phyloP scores from a whole-genome alignment of 2,329 filamentous ascomycete species.

The Blastomyces parvus region DNA sequence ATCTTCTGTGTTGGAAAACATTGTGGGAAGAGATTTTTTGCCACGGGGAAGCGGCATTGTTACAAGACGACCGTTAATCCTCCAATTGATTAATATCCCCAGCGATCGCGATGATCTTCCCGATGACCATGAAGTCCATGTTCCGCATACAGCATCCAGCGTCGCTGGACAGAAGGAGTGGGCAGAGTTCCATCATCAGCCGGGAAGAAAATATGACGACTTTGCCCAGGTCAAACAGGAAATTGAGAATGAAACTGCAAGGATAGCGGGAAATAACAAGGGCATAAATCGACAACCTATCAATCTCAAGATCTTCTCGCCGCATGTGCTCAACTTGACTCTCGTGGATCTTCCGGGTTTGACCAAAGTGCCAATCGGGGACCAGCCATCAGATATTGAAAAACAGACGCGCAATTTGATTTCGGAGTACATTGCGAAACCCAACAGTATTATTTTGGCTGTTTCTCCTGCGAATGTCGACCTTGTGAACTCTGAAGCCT shows the following conservation, averaged over 20 bases:
- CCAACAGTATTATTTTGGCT: conserved; percentile 94
- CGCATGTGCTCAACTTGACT: conserved; percentile 90
- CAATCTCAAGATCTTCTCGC: conserved; percentile 97
- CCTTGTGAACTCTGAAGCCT: conserved; percentile 92
- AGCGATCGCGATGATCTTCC: conserved; percentile 59
- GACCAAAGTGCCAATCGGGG: conserved; percentile 96
- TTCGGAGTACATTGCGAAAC: conserved; percentile 96
- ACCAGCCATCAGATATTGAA: conserved; percentile 95
- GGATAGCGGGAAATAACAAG: conserved; percentile 94
- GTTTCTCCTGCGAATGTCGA: conserved; percentile 97
- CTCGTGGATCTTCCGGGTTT: conserved; percentile 91
- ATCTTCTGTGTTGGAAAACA: conserved; percentile 97
- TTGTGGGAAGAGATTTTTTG: conserved; percentile 93
- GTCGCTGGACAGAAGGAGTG: conserved; percentile 62
- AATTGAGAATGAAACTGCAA: conserved; percentile 91
- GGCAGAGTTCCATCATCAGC: conserved; percentile 95
- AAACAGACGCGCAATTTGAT: conserved; percentile 96
- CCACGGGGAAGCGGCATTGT: conserved; percentile 95
- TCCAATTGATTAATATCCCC: conserved; percentile 96
- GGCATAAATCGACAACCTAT: conserved; percentile 96
- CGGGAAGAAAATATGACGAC: conserved; percentile 78
- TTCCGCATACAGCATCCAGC: conserved; percentile 68
- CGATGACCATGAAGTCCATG: conserved; percentile 54
- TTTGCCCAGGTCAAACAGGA: conserved; percentile 90
- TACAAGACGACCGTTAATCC: conserved; percentile 83